Conservation (phyloP, 441 rosid genomes). For the Theobroma grandiflorum region DNA sequence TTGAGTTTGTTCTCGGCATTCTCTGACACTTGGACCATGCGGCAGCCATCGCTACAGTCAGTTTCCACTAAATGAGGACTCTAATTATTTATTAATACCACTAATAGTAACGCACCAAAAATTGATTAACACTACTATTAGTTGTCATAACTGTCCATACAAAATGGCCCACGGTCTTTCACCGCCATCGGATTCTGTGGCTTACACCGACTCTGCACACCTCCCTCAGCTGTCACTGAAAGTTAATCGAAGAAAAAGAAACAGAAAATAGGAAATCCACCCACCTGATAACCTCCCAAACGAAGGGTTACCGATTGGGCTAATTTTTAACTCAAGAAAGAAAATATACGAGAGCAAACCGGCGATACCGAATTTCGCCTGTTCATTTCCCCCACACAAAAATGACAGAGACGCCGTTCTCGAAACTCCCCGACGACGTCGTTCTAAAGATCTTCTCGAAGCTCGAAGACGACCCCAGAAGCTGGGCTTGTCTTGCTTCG, state of each 20-base stretch:
- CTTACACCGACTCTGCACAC: not conserved
- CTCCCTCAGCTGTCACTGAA: not conserved
- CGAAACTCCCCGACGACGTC: constrained; percentile 73
- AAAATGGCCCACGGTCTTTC: not conserved
- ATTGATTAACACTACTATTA: too few relatives aligned
- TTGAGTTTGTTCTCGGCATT: too few relatives aligned
- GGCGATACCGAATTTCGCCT: too few relatives aligned
- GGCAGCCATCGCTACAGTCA: too few relatives aligned
- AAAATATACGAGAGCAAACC: not conserved
- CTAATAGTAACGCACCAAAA: too few relatives aligned
- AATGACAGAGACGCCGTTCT: constrained; percentile 61
- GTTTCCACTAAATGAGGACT: too few relatives aligned
- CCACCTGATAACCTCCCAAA: not conserved
- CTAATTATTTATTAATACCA: too few relatives aligned
- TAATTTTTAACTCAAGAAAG: not conserved
- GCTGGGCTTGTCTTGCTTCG: constrained; percentile 88
- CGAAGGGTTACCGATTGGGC: not conserved
- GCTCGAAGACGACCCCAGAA: constrained; percentile 83
- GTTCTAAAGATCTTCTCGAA: constrained; percentile 82
- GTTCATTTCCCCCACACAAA: not conserved
- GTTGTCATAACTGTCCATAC: too few relatives aligned
- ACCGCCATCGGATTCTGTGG: not conserved
- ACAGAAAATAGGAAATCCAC: not conserved
- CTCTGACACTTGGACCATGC: too few relatives aligned
- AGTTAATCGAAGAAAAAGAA: too few relatives aligned